Conservation (phyloP, 805 yeast genomes). For the Yamadazyma sp. region DNA sequence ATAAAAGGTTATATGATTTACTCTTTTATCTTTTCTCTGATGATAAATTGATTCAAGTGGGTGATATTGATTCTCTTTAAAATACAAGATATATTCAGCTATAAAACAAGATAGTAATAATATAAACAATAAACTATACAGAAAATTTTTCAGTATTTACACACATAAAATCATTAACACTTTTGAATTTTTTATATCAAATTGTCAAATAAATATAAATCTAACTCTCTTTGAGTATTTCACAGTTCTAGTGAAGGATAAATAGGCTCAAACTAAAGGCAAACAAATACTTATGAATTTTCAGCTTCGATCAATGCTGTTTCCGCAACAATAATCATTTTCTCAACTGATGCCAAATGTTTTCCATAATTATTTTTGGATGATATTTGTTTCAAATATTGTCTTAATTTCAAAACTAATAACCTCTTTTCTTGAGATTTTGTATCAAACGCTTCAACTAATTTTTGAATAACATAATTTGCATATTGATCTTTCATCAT, state of each 20-base stretch:
- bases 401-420: slow-evolving; percentile 72
- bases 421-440: slow-evolving; percentile 61
- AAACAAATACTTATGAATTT: slow-evolving; percentile 7
- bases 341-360: slow-evolving; percentile 80
- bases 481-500: slow-evolving; percentile 99
- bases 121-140: slow-evolving; percentile 10
- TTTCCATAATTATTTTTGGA: slow-evolving; percentile 67
- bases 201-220: too few relatives aligned
- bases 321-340: slow-evolving; percentile 57
- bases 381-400: slow-evolving; percentile 71
- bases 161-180: slow-evolving; percentile 3
- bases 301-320: slow-evolving; percentile 43
- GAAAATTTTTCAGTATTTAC: slow-evolving; percentile 8
- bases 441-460: slow-evolving; percentile 73
- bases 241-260: neutral
- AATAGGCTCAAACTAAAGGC: neutral
- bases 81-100: too few relatives aligned
- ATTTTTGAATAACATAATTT: slow-evolving; percentile 92
- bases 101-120: slow-evolving; percentile 12
- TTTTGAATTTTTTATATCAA: too few relatives aligned
- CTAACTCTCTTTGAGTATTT: too few relatives aligned
- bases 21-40: too few relatives aligned
- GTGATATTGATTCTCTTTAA: too few relatives aligned
- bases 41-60: too few relatives aligned
- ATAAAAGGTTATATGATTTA: too few relatives aligned